Percentiles rank a stretch among this genome's conserved stretches.
Conservation (phyloP, 148 eudicot genomes). For the Nepenthes gracilis region DNA sequence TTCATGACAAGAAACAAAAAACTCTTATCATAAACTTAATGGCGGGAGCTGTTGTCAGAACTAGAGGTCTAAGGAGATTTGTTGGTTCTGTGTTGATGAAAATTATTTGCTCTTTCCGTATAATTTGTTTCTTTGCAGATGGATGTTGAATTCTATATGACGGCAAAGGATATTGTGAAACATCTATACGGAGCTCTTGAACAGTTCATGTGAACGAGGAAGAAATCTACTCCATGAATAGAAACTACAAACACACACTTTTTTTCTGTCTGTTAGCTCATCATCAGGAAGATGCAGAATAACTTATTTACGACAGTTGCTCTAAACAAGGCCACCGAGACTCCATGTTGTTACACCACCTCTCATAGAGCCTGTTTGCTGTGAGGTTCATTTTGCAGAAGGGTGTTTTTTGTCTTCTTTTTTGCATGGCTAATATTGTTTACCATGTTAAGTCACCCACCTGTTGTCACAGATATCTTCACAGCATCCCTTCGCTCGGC, state of each 20-base stretch:
- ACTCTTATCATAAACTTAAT: background rate
- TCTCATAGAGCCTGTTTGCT: conserved; percentile 24
- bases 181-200: conserved; percentile 29
- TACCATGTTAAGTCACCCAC: conserved; percentile 33
- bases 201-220: conserved; percentile 15
- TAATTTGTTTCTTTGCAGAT: conserved; percentile 35
- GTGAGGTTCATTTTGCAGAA: conserved; percentile 40
- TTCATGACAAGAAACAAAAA: background rate
- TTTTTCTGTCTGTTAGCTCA: background rate
- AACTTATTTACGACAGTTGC: conserved; percentile 1
- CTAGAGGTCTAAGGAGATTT: background rate
- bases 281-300: background rate
- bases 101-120: background rate
- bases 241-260: background rate
- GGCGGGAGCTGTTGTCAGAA: background rate
- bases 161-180: conserved; percentile 44
- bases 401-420: conserved; percentile 24
- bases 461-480: conserved; percentile 30
- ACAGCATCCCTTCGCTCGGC: conserved; percentile 9
- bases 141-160: conserved; percentile 29
- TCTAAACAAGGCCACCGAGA: conserved; percentile 1
- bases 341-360: conserved; percentile 15
- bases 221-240: background rate
- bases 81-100: background rate
- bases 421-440: conserved; percentile 30